These are phyloP conservation scores for Babesia ovata DNA, from an alignment of 169 alveolate species.

Conservation along the genomic window DNA sequence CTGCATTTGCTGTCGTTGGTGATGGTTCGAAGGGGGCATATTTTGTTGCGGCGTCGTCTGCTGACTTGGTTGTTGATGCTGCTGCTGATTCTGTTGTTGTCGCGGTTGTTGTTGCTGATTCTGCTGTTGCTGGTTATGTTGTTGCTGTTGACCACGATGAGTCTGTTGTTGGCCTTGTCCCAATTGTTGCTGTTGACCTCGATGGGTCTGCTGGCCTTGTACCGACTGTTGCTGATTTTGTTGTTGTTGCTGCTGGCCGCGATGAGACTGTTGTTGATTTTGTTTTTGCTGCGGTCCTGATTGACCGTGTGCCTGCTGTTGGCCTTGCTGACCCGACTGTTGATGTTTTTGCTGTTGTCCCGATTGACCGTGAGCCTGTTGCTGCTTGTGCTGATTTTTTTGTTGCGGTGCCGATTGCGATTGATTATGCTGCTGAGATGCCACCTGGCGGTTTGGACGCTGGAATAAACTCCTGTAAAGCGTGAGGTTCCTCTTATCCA, in stretches of 20 bases:
- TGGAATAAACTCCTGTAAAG: slow-evolving; percentile 34
- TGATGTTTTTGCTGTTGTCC: not conserved
- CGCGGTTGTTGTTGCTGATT: no score
- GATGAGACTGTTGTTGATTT: not conserved
- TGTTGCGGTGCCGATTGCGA: not conserved
- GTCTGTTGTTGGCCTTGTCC: no score
- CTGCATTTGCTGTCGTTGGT: no score
- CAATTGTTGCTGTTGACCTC: not conserved
- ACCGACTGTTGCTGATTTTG: no score
- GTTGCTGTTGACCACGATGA: no score
- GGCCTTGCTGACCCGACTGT: not conserved
- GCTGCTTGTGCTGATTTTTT: not conserved
- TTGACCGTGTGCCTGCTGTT: not conserved
- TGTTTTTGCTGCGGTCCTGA: not conserved
- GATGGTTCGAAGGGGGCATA: no score
- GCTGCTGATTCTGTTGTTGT: no score
- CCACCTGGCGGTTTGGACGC: not conserved
- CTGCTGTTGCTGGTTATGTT: no score
- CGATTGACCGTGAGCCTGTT: not conserved
- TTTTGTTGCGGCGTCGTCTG: no score
- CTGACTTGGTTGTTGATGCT: no score
- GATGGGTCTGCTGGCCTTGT: no score
- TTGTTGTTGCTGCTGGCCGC: not conserved
- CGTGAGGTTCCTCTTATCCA: slow-evolving; percentile 35
- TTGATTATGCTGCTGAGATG: not conserved